A percentile compares a stretch with the other conserved stretches of the same genome.
These are phyloP conservation scores for Dothideomycetes sp. DNA, from an alignment of 2,329 filamentous ascomycete species.

Conservation along the genomic window DNA sequence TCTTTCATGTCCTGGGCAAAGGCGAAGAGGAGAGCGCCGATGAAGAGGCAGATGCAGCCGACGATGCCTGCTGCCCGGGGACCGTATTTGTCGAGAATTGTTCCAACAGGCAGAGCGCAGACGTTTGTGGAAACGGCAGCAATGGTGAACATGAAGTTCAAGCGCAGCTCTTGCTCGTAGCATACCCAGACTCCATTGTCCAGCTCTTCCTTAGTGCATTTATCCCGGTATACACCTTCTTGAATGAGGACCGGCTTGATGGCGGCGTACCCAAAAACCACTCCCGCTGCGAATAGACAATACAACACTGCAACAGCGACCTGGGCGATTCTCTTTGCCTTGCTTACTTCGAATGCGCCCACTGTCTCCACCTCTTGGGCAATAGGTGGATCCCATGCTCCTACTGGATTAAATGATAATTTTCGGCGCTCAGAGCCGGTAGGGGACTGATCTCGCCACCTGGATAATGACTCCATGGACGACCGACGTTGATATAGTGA, in stretches of 20 bases:
- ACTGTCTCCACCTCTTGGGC: conserved; percentile 26
- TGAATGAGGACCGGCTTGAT: conserved; percentile 69
- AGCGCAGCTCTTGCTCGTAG: conserved; percentile 46
- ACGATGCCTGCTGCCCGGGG: conserved; percentile 65
- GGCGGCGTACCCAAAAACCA: conserved; percentile 77
- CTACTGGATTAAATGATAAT: conserved; percentile 39
- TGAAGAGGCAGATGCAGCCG: conserved; percentile 55
- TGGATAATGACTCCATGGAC: conserved; percentile 4
- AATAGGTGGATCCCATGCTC: conserved; percentile 30
- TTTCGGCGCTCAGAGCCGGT: conserved; percentile 31
- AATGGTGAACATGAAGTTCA: conserved; percentile 89
- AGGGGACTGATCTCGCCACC: conserved; percentile 13
- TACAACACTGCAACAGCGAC: conserved; percentile 58
- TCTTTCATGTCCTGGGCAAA: conserved; percentile 44
- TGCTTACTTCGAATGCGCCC: conserved; percentile 44
- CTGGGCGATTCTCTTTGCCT: conserved; percentile 49
- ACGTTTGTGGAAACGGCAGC: conserved; percentile 84
- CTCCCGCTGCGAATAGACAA: conserved; percentile 66
- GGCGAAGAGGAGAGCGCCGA: conserved; percentile 64
- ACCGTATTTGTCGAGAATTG: conserved; percentile 72
- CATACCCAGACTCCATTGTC: conserved; percentile 41
- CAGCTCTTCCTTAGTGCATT: conserved; percentile 46
- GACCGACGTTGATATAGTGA: conserved; percentile 7
- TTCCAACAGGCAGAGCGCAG: conserved; percentile 72
- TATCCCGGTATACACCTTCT: conserved; percentile 59